Evolutionary conservation across 164 flowering plant species (phyloP).

Genomic region (Saururus chinensis): DNA sequence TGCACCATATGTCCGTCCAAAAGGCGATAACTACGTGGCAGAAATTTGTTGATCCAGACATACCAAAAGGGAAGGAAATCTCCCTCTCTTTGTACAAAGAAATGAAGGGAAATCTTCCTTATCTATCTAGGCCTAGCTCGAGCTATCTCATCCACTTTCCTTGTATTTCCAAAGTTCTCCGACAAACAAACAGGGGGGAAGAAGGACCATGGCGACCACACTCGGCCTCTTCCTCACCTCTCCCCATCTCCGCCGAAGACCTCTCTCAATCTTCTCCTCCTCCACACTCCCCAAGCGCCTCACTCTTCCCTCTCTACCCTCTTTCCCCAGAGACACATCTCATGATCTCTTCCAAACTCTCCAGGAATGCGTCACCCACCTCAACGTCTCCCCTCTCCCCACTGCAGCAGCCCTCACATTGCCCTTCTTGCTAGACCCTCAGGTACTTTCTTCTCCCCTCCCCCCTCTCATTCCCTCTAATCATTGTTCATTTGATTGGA

Average conservation of each 20-base stretch:
- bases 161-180: too few species aligned
- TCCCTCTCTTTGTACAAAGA: too few species aligned
- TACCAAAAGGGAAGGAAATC: too few species aligned
- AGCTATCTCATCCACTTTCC: too few species aligned
- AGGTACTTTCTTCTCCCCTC: conserved; percentile 29
- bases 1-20: too few species aligned
- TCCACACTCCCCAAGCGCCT: not conserved
- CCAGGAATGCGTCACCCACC: conserved; percentile 10
- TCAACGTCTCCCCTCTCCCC: conserved; percentile 36
- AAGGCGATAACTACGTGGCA: too few species aligned
- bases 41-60: too few species aligned
- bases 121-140: too few species aligned
- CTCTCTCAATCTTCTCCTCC: not conserved
- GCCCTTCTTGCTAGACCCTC: conserved; percentile 44
- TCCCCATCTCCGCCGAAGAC: not conserved
- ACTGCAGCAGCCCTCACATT: conserved; percentile 39
- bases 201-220: not conserved
- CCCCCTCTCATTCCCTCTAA: too few species aligned
- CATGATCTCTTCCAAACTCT: conserved; percentile 7
- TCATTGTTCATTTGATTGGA: too few species aligned
- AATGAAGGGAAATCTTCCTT: too few species aligned
- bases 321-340: conserved; percentile 1
- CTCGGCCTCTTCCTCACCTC: conserved; percentile 1
- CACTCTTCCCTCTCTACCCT: conserved; percentile 4
- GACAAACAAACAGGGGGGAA: too few species aligned